These are phyloP conservation scores for Phalaenopsis equestris DNA, from an alignment of 106 monocot genomes.

Conservation along the genomic window DNA sequence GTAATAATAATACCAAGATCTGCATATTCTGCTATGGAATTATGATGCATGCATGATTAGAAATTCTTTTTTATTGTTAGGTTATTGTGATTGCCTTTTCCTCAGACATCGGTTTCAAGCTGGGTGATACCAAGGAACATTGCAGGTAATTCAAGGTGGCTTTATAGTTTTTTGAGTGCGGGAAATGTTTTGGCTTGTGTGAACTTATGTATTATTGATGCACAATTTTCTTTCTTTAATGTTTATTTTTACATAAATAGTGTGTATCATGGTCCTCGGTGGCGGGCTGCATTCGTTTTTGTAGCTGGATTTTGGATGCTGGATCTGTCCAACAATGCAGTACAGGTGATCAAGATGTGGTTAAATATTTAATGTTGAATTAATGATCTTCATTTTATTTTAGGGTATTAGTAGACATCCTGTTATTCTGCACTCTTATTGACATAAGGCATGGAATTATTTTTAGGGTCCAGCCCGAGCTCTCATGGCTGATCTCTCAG, in stretches of 20 bases:
- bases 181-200: background rate
- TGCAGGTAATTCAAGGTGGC: constrained; percentile 47
- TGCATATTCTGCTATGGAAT: background rate
- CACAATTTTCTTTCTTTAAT: background rate
- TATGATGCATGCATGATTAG: background rate
- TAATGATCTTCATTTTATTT: background rate
- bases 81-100: constrained; percentile 80
- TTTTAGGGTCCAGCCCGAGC: constrained; percentile 89
- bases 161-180: background rate
- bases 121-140: constrained; percentile 79
- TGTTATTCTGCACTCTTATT: background rate
- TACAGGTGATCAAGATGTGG: constrained; percentile 42
- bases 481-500: constrained; percentile 92
- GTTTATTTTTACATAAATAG: constrained; percentile 26
- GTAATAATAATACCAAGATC: background rate
- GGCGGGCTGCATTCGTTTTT: constrained; percentile 72
- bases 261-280: constrained; percentile 66
- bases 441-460: background rate
- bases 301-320: constrained; percentile 93
- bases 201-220: background rate
- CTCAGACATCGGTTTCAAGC: constrained; percentile 67
- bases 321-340: constrained; percentile 90
- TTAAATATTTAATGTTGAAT: background rate
- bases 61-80: constrained; percentile 16
- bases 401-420: background rate